Percentiles rank a stretch among this genome's conserved stretches.
Conservation (phyloP, 2,329 filamentous ascomycete genomes). For the Lachnellula suecica region DNA sequence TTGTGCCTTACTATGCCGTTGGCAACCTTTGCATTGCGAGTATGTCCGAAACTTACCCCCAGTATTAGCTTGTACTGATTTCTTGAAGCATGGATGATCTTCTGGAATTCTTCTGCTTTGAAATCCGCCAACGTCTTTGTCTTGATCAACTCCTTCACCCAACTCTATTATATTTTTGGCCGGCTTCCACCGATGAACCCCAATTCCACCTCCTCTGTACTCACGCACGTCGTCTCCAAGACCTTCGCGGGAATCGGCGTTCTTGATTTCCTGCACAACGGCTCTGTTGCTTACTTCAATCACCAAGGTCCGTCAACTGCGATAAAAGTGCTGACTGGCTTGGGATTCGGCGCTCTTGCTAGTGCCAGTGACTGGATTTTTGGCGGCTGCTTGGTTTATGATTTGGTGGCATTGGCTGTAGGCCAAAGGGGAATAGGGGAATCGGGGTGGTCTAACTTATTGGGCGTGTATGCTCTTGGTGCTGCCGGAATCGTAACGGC, state of each 20-base stretch:
- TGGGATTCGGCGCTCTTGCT: constrained; percentile 50
- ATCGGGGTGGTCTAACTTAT: constrained; percentile 47
- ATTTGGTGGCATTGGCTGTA: constrained; percentile 52
- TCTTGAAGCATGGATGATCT: constrained; percentile 55
- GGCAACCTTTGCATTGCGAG: constrained; percentile 60
- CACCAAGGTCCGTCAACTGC: constrained; percentile 43
- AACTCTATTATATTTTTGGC: constrained; percentile 52
- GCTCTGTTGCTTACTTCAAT: constrained; percentile 53
- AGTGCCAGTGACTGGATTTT: constrained; percentile 59
- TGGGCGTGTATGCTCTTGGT: constrained; percentile 50
- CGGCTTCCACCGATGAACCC: constrained; percentile 50
- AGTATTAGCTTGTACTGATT: background rate
- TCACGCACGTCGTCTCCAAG: constrained; percentile 58
- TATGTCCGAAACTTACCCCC: constrained; percentile 29
- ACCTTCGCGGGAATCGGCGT: constrained; percentile 61
- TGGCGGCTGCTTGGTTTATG: constrained; percentile 57
- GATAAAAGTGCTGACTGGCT: constrained; percentile 51
- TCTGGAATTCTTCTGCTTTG: constrained; percentile 55
- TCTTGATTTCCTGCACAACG: constrained; percentile 59
- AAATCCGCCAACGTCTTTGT: constrained; percentile 55
- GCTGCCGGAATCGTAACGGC: constrained; percentile 51
- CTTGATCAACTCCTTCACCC: constrained; percentile 51
- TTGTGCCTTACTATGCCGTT: constrained; percentile 52
- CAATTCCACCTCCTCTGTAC: constrained; percentile 46
- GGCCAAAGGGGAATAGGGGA: constrained; percentile 48